Evolutionary conservation across 169 alveolate species (phyloP).

Genomic region (Plasmodium cynomolgi): DNA sequence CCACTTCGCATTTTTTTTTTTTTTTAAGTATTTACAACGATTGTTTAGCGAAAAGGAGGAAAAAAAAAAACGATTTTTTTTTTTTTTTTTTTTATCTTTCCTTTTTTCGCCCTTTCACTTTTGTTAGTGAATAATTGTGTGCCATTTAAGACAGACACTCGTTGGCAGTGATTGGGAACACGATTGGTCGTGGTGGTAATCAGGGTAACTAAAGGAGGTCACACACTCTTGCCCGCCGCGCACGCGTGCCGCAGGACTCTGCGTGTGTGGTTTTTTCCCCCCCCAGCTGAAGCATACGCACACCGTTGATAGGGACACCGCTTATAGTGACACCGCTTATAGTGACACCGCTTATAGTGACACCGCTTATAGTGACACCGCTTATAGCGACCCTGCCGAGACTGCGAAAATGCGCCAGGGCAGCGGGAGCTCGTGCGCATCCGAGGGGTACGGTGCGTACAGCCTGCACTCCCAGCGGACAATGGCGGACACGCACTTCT

Average conservation of each 20-base stretch:
- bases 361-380: background rate
- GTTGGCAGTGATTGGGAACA: background rate
- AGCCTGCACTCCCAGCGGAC: background rate
- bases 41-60: background rate
- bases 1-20: background rate
- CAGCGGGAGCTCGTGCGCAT: constrained; percentile 16
- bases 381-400: background rate
- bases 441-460: constrained; percentile 2
- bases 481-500: constrained; percentile 14
- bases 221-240: too few species aligned
- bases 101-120: background rate
- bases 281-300: background rate
- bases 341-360: background rate
- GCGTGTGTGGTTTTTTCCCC: background rate
- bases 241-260: background rate
- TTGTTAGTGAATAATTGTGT: background rate
- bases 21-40: constrained; percentile 1
- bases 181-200: background rate
- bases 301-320: background rate
- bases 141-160: background rate
- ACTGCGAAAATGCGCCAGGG: background rate
- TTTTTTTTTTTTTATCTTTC: background rate
- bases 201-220: background rate
- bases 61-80: background rate
- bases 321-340: background rate